These are phyloP conservation scores for Leishmania lainsoni DNA, from an alignment of 208 protist species.

Conservation along the genomic window DNA sequence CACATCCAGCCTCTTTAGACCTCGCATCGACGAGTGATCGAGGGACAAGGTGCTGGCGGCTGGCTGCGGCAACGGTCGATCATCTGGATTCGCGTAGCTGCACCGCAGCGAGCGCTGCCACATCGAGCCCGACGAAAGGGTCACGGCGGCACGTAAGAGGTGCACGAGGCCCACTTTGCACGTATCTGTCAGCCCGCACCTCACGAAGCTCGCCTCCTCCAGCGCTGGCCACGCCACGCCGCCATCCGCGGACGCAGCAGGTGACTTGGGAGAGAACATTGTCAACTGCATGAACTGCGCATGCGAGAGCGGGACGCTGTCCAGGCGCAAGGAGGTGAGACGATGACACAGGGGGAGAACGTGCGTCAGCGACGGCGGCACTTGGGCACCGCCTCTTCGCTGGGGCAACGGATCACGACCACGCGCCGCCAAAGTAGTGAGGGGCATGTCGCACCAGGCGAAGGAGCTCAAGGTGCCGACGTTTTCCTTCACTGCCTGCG, in stretches of 20 bases:
- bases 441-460: constrained; percentile 43
- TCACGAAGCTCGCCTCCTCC: constrained; percentile 59
- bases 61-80: background rate
- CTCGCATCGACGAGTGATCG: background rate
- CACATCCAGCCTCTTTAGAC: constrained; percentile 50
- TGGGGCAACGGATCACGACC: background rate
- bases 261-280: constrained; percentile 1
- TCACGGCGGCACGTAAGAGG: constrained; percentile 35
- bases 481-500: constrained; percentile 22
- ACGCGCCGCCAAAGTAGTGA: constrained; percentile 1
- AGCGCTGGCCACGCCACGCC: constrained; percentile 37
- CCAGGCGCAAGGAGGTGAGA: constrained; percentile 47
- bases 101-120: constrained; percentile 56
- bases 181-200: constrained; percentile 62
- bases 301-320: constrained; percentile 33
- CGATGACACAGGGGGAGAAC: constrained; percentile 39
- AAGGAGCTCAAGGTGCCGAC: constrained; percentile 32
- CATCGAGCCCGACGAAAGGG: constrained; percentile 18
- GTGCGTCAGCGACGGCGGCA: constrained; percentile 34
- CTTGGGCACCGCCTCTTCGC: background rate
- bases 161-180: constrained; percentile 43
- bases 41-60: background rate
- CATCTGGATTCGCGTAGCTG: constrained; percentile 5
- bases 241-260: constrained; percentile 8
- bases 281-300: constrained; percentile 41